phyloP scores from a whole-genome alignment of 1,139 yeast species.

The Yamadazyma jaroonii region DNA sequence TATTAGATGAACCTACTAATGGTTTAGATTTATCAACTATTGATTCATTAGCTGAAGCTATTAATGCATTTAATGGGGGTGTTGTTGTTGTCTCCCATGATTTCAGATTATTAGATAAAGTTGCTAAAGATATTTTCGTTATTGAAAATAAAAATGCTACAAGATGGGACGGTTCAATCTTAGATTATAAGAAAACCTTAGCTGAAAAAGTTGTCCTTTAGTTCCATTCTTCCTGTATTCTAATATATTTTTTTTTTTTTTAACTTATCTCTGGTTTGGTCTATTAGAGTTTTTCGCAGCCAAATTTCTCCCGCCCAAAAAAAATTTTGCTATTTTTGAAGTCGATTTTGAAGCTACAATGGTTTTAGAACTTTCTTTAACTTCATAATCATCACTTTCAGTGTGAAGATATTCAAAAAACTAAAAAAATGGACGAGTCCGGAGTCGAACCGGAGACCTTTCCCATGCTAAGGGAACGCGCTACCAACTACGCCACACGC shows the following conservation, averaged over 20 bases:
- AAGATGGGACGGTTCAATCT: slow-evolving; percentile 90
- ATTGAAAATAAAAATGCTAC: slow-evolving; percentile 94
- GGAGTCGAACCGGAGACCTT: slow-evolving; percentile 91
- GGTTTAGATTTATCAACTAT: slow-evolving; percentile 98
- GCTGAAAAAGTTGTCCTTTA: slow-evolving; percentile 82
- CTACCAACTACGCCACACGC: slow-evolving; percentile 94
- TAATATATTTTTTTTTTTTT: slow-evolving; percentile 23
- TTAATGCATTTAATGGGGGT: slow-evolving; percentile 93
- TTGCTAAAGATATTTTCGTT: slow-evolving; percentile 95
- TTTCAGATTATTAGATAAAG: slow-evolving; percentile 95
- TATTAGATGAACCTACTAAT: slow-evolving; percentile 99
- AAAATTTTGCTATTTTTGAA: too few species aligned
- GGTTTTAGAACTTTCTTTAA: too few species aligned
- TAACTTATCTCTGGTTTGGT: neutral
- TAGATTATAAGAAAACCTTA: slow-evolving; percentile 89
- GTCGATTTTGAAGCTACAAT: too few species aligned
- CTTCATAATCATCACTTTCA: too few species aligned
- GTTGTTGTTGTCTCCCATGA: slow-evolving; percentile 98
- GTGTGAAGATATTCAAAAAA: neutral
- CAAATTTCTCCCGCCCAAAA: too few species aligned
- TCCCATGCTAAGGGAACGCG: slow-evolving; percentile 91
- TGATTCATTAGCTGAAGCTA: slow-evolving; percentile 96
- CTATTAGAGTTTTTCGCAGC: too few species aligned
- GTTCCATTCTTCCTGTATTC: slow-evolving; percentile 41
- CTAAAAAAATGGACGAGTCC: slow-evolving; percentile 67